A percentile compares a stretch with the other conserved stretches of the same genome.
Evolutionary conservation across 305 asterid genomes (phyloP).

Genomic region (Fraxinus baroniana): DNA sequence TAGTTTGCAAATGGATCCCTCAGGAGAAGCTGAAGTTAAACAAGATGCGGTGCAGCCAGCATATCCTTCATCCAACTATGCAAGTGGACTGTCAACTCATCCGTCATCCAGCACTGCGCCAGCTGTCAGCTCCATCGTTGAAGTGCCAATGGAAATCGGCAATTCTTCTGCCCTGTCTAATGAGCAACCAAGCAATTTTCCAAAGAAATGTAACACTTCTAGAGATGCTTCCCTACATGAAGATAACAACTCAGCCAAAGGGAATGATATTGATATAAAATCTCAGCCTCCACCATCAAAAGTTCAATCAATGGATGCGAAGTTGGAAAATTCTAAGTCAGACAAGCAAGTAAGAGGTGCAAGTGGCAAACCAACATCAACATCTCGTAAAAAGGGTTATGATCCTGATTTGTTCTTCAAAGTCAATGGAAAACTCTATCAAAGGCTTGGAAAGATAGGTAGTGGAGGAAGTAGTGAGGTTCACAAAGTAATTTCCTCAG

Average conservation of each 20-base stretch:
- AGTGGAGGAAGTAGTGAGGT: slow-evolving; percentile 99
- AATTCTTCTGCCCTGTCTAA: slow-evolving; percentile 30
- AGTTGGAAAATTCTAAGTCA: slow-evolving; percentile 49
- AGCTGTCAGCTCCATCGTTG: slow-evolving; percentile 36
- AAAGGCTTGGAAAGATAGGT: slow-evolving; percentile 97
- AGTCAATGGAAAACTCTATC: slow-evolving; percentile 93
- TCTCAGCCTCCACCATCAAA: slow-evolving; percentile 44
- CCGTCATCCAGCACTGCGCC: slow-evolving; percentile 37
- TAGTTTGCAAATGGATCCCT: slow-evolving; percentile 32
- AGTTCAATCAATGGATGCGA: slow-evolving; percentile 40
- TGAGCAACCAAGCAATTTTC: slow-evolving; percentile 37
- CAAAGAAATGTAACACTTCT: slow-evolving; percentile 31
- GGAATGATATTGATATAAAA: slow-evolving; percentile 36
- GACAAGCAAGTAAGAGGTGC: slow-evolving; percentile 62
- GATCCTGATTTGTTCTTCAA: slow-evolving; percentile 88
- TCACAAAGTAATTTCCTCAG: slow-evolving; percentile 92
- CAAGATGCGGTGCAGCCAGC: slow-evolving; percentile 38
- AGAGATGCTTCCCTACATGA: slow-evolving; percentile 33
- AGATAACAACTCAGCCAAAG: slow-evolving; percentile 41
- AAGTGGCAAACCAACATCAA: slow-evolving; percentile 57
- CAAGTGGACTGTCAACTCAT: slow-evolving; percentile 33
- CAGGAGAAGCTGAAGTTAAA: slow-evolving; percentile 37
- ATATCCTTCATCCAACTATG: slow-evolving; percentile 40
- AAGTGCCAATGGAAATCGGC: slow-evolving; percentile 35
- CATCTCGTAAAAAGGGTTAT: slow-evolving; percentile 75